Base-by-base conservation (phyloP, 73 alveolate genomes). In the Symbiodinium natans region DNA sequence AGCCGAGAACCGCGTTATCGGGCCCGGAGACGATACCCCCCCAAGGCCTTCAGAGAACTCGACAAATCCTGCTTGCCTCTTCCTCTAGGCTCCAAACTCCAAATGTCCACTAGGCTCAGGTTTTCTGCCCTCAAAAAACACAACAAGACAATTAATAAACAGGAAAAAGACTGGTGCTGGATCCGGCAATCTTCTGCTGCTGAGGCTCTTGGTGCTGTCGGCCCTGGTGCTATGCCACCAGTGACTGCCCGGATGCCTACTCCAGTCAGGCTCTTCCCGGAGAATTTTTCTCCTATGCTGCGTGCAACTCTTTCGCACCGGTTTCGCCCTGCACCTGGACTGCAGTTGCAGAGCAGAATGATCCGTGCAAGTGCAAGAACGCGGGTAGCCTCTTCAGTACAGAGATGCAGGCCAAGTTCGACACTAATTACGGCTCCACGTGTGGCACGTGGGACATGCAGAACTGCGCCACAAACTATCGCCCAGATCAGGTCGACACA, bases 141-240 rank as follows among this genome's bases (percentile, higher is more conserved):
- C n/a, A n/a, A n/a, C n/a, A n/a, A n/a, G n/a, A n/a, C n/a, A n/a
- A n/a, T n/a, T n/a, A n/a, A n/a, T n/a, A n/a, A n/a, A n/a, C n/a
- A n/a, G n/a, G n/a, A n/a, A n/a, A n/a, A n/a, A n/a, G n/a, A n/a
- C n/a, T n/a, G n/a, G n/a, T n/a, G n/a, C n/a, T n/a, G n/a, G n/a
- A n/a, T n/a, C n/a, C n/a, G n/a, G n/a, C n/a, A n/a, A n/a, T n/a
- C n/a, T n/a, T n/a, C n/a, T n/a, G n/a, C 13, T 27, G 19, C 56
- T 27, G 41, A 87, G 95, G 95, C 33, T 86, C 98, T 27, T 92
- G 98, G 98, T 92, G 98, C 92, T 92, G 98, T 40, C 90, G 98
- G 10, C 92, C 98, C 2, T 92, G 98, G 98, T 92, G 98, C 98
- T 92, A 92, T 77, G 98, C 98, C 19, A 42, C 98, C 25, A 13